These are phyloP conservation scores for Dysphania ambrosioides DNA, from an alignment of 148 eudicot species.

Conservation along the genomic window DNA sequence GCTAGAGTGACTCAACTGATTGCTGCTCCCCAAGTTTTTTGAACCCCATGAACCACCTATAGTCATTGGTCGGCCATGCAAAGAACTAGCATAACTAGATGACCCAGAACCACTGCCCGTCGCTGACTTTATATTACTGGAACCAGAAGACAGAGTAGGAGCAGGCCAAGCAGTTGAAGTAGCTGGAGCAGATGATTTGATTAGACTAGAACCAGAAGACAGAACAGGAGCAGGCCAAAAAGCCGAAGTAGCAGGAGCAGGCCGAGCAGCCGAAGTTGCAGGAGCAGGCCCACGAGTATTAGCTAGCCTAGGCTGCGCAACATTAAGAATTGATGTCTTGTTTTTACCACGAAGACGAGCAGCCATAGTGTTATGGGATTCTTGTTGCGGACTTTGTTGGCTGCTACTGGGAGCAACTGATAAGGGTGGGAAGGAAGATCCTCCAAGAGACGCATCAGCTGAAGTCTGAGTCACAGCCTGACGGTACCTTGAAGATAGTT, in stretches of 20 bases:
- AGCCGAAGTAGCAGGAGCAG: conserved; percentile 21
- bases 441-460: conserved; percentile 43
- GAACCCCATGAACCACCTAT: conserved; percentile 38
- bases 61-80: conserved; percentile 36
- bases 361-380: conserved; percentile 63
- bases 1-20: conserved; percentile 54
- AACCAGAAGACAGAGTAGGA: conserved; percentile 23
- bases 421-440: conserved; percentile 85
- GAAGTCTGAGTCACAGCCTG: conserved; percentile 68
- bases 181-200: conserved; percentile 14
- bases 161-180: conserved; percentile 9
- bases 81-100: conserved; percentile 48
- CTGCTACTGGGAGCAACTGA: conserved; percentile 42
- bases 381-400: conserved; percentile 45
- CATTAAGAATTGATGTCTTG: conserved; percentile 38
- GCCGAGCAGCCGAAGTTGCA: conserved; percentile 19
- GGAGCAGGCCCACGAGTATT: conserved; percentile 32
- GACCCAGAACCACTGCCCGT: conserved; percentile 30
- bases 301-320: conserved; percentile 49
- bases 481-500: conserved; percentile 68
- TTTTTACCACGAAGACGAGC: conserved; percentile 54
- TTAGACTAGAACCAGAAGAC: too few species aligned
- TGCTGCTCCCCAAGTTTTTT: conserved; percentile 35
- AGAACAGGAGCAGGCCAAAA: background rate
- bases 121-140: conserved; percentile 39